Base-by-base conservation (phyloP, 2,329 filamentous ascomycete species). In the Seiridium unicorne region DNA sequence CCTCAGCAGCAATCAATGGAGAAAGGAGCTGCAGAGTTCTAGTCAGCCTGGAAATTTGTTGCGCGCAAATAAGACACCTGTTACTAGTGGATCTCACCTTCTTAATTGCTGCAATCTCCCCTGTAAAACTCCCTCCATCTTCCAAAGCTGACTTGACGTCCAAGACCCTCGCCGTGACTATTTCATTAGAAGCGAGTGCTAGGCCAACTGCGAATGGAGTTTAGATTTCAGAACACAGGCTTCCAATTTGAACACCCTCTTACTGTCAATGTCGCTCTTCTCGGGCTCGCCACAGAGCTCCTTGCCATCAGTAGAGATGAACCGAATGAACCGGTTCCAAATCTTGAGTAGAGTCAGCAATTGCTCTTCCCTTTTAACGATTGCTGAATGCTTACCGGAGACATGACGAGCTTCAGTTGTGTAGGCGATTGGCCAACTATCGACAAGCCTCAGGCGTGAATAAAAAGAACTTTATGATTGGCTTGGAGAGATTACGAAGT, bases 311-410 rank as follows among this genome's bases (percentile, higher is more conserved):
- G 13, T n/a, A 0, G 61, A 59, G 6, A 63, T 32, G 35, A 63
- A 63, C 13, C 61, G 61, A 9, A 63, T 56, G 13, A 63, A 47
- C 2, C 61, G 49, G 8, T 57, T 40, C 61, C 61, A 63, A 44
- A 42, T 57, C 58, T 62, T 4, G 7, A 44, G 18, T 5, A 44
- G 2, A 13, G 42, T 44, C 42, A 44, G 42, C 18, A 3, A 26
- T 26, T 26, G 18, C 18, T 26, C 18, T 26, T 26, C 18, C 18
- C 18, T 26, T 26, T 26, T 26, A 26, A 26, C 18, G 18, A 26
- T 26, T 26, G 18, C 18, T 26, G 18, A 26, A 26, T 26, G 18
- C 18, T 26, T 26, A 26, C 18, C 18, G 18, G 18, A 26, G 18
- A 26, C 18, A 26, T 26, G 18, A 26, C 18, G 18, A 26, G 18